Conservation (phyloP, 2,329 filamentous ascomycete species). For the Talaromyces sp. region DNA sequence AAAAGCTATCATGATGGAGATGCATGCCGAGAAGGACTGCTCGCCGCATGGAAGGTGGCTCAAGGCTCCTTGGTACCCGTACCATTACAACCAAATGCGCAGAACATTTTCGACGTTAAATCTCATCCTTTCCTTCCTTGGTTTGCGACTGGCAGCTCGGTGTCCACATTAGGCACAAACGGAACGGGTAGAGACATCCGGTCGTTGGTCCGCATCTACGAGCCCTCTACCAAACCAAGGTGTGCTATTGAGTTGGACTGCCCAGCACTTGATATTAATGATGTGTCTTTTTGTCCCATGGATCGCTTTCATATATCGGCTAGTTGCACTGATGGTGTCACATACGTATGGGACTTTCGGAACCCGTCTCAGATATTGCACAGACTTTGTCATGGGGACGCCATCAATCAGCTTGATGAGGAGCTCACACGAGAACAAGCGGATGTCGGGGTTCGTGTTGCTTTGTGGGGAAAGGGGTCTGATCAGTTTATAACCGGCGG, state of each 20-base stretch:
- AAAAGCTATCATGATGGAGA: slow-evolving; percentile 30
- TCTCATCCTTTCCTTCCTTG: slow-evolving; percentile 51
- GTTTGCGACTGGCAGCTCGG: slow-evolving; percentile 54
- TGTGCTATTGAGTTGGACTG: slow-evolving; percentile 51
- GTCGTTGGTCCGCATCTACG: slow-evolving; percentile 54
- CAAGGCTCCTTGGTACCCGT: slow-evolving; percentile 35
- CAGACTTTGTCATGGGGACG: slow-evolving; percentile 48
- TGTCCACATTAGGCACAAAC: slow-evolving; percentile 24
- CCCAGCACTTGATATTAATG: slow-evolving; percentile 59
- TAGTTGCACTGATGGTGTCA: slow-evolving; percentile 57
- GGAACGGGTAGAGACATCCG: slow-evolving; percentile 37
- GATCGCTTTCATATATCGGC: slow-evolving; percentile 52
- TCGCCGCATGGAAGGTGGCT: slow-evolving; percentile 52
- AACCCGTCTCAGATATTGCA: slow-evolving; percentile 46
- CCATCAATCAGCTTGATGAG: slow-evolving; percentile 47
- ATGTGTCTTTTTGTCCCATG: slow-evolving; percentile 50
- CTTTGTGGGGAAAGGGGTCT: slow-evolving; percentile 54
- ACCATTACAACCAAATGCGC: slow-evolving; percentile 45
- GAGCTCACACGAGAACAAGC: slow-evolving; percentile 44
- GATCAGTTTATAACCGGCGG: slow-evolving; percentile 57
- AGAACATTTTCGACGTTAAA: slow-evolving; percentile 56
- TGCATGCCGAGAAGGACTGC: slow-evolving; percentile 46
- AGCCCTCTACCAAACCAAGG: slow-evolving; percentile 35
- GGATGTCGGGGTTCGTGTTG: slow-evolving; percentile 57
- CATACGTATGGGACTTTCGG: slow-evolving; percentile 60